Conservation (phyloP, 352 stramenopile species). For the Phytophthora lateralis region DNA sequence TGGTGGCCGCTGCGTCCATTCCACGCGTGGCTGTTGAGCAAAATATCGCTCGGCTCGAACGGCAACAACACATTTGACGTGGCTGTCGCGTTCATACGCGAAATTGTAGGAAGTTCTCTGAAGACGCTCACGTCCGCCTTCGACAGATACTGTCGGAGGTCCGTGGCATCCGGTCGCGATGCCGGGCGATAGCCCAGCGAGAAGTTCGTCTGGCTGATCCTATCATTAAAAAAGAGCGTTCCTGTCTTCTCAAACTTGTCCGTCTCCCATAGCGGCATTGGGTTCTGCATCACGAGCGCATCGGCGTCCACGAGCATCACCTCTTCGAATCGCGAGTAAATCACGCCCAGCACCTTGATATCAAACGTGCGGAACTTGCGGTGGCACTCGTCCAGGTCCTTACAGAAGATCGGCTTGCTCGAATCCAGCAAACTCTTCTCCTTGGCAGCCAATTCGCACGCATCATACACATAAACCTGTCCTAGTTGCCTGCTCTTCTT, state of each 20-base stretch:
- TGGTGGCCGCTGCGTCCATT: slow-evolving; percentile 57
- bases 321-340: slow-evolving; percentile 57
- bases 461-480: slow-evolving; percentile 40
- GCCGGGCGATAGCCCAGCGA: slow-evolving; percentile 35
- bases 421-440: slow-evolving; percentile 35
- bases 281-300: slow-evolving; percentile 47
- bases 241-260: slow-evolving; percentile 37
- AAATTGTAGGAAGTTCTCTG: slow-evolving; percentile 33
- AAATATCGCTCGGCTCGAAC: slow-evolving; percentile 48
- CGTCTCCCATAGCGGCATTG: slow-evolving; percentile 42
- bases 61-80: slow-evolving; percentile 16
- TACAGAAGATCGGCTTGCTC: slow-evolving; percentile 40
- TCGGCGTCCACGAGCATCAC: slow-evolving; percentile 61
- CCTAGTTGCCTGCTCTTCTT: slow-evolving; percentile 31
- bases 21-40: slow-evolving; percentile 54
- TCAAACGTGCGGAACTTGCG: slow-evolving; percentile 40
- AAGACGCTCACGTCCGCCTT: slow-evolving; percentile 48
- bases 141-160: slow-evolving; percentile 45
- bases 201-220: slow-evolving; percentile 42
- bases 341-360: slow-evolving; percentile 39
- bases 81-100: slow-evolving; percentile 25
- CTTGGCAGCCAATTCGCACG: slow-evolving; percentile 32
- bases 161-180: slow-evolving; percentile 28
- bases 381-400: slow-evolving; percentile 40
- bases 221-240: slow-evolving; percentile 64